Evolutionary conservation across 1,139 yeast species (phyloP).

Genomic region (Yamadazyma siamensis): DNA sequence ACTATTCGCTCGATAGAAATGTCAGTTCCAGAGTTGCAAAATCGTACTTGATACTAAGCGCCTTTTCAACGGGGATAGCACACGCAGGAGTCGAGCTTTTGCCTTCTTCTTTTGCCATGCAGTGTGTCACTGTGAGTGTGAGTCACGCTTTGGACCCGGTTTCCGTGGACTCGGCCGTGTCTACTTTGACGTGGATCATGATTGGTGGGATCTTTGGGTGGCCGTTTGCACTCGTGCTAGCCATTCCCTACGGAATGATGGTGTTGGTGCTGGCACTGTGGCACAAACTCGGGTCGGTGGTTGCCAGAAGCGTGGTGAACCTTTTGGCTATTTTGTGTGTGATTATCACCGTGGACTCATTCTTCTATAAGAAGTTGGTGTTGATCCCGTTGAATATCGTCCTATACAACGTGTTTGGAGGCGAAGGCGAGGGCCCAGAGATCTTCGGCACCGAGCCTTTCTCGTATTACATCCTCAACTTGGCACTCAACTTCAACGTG

Average conservation of each 20-base stretch:
- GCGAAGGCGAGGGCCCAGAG: conserved; percentile 78
- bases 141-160: conserved; percentile 30
- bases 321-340: conserved; percentile 24
- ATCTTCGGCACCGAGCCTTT: conserved; percentile 91
- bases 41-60: conserved; percentile 55
- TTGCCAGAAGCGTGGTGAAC: conserved; percentile 16
- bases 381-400: conserved; percentile 83
- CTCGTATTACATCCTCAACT: conserved; percentile 65
- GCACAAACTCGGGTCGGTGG: conserved; percentile 12
- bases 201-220: conserved; percentile 83
- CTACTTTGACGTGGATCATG: conserved; percentile 49
- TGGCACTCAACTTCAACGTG: conserved; percentile 70
- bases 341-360: conserved; percentile 47
- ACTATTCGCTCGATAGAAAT: conserved; percentile 37
- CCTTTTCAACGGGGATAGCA: conserved; percentile 62
- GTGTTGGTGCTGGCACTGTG: conserved; percentile 18
- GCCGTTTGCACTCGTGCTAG: conserved; percentile 79
- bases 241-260: conserved; percentile 53
- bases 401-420: conserved; percentile 74
- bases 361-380: conserved; percentile 58
- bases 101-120: conserved; percentile 87
- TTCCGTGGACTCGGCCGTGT: conserved; percentile 12
- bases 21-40: conserved; percentile 37
- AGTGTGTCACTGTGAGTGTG: conserved; percentile 55
- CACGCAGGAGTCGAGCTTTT: conserved; percentile 84